Conservation (phyloP, 2,329 filamentous ascomycete genomes). For the Diaporthe citriasiana region DNA sequence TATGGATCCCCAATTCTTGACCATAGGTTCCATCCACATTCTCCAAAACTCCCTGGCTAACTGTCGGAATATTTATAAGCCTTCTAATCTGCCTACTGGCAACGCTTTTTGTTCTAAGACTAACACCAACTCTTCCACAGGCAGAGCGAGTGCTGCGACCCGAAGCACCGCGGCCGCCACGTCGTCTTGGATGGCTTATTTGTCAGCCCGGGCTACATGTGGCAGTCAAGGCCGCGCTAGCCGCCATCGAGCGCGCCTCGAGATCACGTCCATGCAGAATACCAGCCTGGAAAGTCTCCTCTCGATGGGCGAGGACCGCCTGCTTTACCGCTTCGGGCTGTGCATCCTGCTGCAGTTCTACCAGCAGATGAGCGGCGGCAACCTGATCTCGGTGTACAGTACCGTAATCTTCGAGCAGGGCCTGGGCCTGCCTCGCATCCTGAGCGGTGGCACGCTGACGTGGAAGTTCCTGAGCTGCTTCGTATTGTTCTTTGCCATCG, state of each 20-base stretch:
- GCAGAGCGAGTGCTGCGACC: constrained; percentile 55
- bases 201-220: constrained; percentile 40
- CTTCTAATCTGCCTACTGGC: too few relatives aligned
- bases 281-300: constrained; percentile 59
- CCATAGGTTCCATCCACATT: not conserved
- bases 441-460: constrained; percentile 64
- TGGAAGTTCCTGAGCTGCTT: constrained; percentile 69
- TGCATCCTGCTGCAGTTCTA: constrained; percentile 52
- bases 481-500: constrained; percentile 63
- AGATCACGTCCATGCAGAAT: constrained; percentile 54
- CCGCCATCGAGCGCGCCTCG: constrained; percentile 64
- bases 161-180: constrained; percentile 59
- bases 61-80: too few relatives aligned
- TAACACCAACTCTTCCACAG: not conserved
- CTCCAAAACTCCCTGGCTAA: too few relatives aligned
- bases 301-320: constrained; percentile 64
- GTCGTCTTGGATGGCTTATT: constrained; percentile 53
- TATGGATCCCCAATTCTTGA: not conserved
- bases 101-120: not conserved
- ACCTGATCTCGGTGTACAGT: constrained; percentile 63
- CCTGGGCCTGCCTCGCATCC: constrained; percentile 57
- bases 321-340: constrained; percentile 59
- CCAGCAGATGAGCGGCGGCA: constrained; percentile 56
- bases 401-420: constrained; percentile 57
- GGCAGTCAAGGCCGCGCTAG: constrained; percentile 56